Base-by-base conservation (phyloP, 495 filamentous ascomycete species). In the Trichocladium uniseriatum region DNA sequence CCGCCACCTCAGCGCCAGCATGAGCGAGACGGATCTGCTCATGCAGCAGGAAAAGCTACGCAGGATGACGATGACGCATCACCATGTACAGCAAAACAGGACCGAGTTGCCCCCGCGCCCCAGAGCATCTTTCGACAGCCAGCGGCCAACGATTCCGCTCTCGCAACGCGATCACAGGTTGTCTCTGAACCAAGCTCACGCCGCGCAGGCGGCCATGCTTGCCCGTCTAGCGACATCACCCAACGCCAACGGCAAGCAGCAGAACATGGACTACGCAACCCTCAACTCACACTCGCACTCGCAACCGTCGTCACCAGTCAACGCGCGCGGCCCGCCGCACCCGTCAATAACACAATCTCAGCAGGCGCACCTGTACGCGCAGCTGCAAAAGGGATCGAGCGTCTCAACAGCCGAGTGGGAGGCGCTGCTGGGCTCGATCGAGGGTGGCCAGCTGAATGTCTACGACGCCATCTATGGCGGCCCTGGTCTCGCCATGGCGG, bases 401-500 rank as follows among this genome's bases (percentile, higher is more conserved):
- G 72, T 82, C 8, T 78, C 80, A 2, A 64, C 80, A 45, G 72
- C 79, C 0, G 87, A 90, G 52, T 92, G 87, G 88, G 87, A 90
- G 60, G 77, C 80, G 11, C 74, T 92, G 1, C 70, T 90, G 15
- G 80, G 82, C 35, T 80, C 80, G 31, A 79, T 94, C 67, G 88
- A 92, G 51, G 79, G 80, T 29, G 86, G 83, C 5, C 79, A 79
- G 57, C 79, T 81, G 14, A 90, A 87, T 59, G 80, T 91, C 9
- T 92, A 89, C 72, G 86, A 86, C 53, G 80, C 83, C 9, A 88
- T 91, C 45, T 90, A 90, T 57, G 87, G 85, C 40, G 84, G 84
- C 13, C 79, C 78, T 38, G 73, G 78, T 13, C 38, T 75, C 5
- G 62, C 62, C 9, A 29, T 73, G 18, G 55, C 66, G 18, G 72